A percentile compares a stretch with the other conserved stretches of the same genome.
Conservation (phyloP, 148 eudicot species). For the Camellia sinensis region DNA sequence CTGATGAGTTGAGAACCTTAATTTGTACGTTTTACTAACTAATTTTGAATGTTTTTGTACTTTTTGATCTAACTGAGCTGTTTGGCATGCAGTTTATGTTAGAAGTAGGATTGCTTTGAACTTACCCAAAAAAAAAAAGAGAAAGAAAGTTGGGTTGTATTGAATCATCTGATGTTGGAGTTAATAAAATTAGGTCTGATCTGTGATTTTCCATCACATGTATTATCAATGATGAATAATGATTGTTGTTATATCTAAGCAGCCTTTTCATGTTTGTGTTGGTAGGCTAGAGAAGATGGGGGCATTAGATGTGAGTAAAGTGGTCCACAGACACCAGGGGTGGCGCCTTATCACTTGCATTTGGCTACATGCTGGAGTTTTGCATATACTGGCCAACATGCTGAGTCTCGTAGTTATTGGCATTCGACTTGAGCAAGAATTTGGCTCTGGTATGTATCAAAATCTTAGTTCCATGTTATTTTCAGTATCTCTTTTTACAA, state of each 20-base stretch:
- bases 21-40: not conserved
- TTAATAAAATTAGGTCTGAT: not conserved
- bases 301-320: slow-evolving; percentile 65
- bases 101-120: too few relatives aligned
- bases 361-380: slow-evolving; percentile 93
- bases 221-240: not conserved
- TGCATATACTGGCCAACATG: slow-evolving; percentile 84
- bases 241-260: not conserved
- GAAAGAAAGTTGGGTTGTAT: not conserved
- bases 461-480: not conserved
- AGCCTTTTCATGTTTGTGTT: slow-evolving; percentile 3
- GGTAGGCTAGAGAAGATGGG: slow-evolving; percentile 85
- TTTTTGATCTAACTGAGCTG: not conserved
- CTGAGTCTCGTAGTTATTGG: slow-evolving; percentile 76
- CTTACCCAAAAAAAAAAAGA: too few relatives aligned
- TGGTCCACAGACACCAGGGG: slow-evolving; percentile 61
- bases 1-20: not conserved
- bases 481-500: not conserved
- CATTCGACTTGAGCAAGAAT: slow-evolving; percentile 77
- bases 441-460: slow-evolving; percentile 67
- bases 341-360: slow-evolving; percentile 89
- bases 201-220: not conserved
- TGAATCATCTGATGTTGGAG: not conserved
- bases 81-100: not conserved
- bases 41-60: not conserved